These are phyloP conservation scores for Aspergillus heteromorphus DNA, from an alignment of 495 filamentous ascomycete species.

Conservation along the genomic window DNA sequence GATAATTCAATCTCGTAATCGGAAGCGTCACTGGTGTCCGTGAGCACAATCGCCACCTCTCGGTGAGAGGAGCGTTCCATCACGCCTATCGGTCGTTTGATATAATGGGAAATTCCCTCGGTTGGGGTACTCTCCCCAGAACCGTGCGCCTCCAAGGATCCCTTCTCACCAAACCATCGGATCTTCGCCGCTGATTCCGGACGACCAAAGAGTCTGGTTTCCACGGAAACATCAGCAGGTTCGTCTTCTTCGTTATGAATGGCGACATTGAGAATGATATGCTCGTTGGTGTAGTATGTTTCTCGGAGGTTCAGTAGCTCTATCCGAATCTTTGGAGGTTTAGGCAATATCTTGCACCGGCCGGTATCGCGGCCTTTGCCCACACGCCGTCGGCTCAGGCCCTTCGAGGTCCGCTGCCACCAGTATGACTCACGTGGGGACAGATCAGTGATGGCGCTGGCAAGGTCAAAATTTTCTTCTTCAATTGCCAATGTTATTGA, in stretches of 20 bases:
- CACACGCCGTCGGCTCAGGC: conserved; percentile 29
- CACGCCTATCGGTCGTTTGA: conserved; percentile 31
- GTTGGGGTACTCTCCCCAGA: conserved; percentile 24
- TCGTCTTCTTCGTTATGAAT: conserved; percentile 82
- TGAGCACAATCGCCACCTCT: conserved; percentile 29
- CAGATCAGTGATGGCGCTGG: conserved; percentile 52
- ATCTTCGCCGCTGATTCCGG: conserved; percentile 47
- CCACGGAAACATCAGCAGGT: conserved; percentile 62
- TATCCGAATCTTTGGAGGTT: conserved; percentile 88
- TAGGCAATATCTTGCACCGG: conserved; percentile 66
- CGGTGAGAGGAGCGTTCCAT: conserved; percentile 46
- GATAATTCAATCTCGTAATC: conserved; percentile 67
- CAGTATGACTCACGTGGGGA: conserved; percentile 42
- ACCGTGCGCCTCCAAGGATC: conserved; percentile 5
- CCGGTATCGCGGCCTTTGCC: conserved; percentile 37
- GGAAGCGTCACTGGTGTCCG: conserved; percentile 44
- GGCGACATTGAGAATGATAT: conserved; percentile 58
- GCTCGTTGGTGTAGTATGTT: conserved; percentile 81
- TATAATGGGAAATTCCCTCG: conserved; percentile 30
- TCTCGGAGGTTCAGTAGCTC: conserved; percentile 52
- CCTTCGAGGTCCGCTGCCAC: conserved; percentile 48
- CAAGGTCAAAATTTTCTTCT: conserved; percentile 62
- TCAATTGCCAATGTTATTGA: conserved; percentile 58
- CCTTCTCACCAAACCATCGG: conserved; percentile 39
- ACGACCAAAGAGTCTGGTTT: conserved; percentile 59